phyloP scores from a whole-genome alignment of 139 green algal species.

The Parachlorella kessleri region DNA sequence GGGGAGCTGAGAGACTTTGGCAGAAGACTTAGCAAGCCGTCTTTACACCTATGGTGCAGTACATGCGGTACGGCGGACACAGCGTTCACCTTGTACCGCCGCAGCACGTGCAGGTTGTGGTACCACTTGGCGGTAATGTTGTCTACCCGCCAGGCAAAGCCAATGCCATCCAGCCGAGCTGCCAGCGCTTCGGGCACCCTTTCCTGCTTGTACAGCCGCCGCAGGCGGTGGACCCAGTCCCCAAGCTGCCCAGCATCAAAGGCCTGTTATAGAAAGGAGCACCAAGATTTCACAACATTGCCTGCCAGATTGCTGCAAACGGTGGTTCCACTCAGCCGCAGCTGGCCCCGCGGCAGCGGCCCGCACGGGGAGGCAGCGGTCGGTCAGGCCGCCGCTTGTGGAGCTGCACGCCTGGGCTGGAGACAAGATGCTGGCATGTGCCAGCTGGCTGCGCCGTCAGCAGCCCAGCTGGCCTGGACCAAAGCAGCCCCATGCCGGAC shows the following conservation, averaged over 20 bases:
- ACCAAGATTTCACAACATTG: not conserved
- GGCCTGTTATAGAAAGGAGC: conserved; percentile 6
- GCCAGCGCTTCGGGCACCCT: conserved; percentile 17
- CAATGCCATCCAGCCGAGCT: conserved; percentile 28
- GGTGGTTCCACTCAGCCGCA: not conserved
- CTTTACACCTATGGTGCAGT: too few relatives aligned
- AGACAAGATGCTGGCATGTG: too few relatives aligned
- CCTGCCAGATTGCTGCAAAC: not conserved
- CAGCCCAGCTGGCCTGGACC: too few relatives aligned
- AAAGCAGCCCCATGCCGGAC: too few relatives aligned
- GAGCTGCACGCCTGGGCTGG: too few relatives aligned
- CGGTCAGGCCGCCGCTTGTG: too few relatives aligned
- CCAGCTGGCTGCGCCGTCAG: too few relatives aligned
- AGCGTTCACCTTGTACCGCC: conserved; percentile 28
- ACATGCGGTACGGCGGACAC: too few relatives aligned
- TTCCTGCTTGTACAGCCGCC: conserved; percentile 12
- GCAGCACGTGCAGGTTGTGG: conserved; percentile 29
- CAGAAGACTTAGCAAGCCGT: not conserved
- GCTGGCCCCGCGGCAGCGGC: too few relatives aligned
- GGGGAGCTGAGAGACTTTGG: not conserved
- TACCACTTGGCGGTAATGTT: conserved; percentile 35
- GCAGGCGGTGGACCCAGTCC: conserved; percentile 38
- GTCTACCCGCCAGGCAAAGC: conserved; percentile 51
- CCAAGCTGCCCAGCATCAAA: conserved; percentile 36
- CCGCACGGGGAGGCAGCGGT: too few relatives aligned